These are phyloP conservation scores for Geotrichum klebahnii DNA, from an alignment of 1,139 yeast genomes.

Conservation along the genomic window DNA sequence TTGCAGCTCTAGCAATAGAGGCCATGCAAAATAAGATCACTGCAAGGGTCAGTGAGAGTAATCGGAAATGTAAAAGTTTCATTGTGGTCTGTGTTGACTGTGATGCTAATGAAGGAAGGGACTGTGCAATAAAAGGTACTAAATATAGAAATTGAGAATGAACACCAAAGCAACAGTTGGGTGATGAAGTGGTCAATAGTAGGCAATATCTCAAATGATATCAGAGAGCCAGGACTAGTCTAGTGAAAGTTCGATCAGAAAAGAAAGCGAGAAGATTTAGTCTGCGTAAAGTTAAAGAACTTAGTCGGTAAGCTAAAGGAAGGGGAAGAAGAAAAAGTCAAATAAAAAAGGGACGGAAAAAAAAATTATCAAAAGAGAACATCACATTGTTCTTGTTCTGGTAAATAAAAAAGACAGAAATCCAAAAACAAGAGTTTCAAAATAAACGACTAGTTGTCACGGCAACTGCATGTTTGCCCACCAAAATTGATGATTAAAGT, in stretches of 20 bases:
- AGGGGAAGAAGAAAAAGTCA: no score
- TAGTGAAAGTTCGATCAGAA: background rate
- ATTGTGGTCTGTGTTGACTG: background rate
- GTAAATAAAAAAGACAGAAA: background rate
- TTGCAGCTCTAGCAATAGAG: background rate
- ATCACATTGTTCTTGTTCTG: background rate
- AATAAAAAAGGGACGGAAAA: no score
- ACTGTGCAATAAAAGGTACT: background rate
- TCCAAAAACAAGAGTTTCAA: background rate
- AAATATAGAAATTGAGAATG: background rate
- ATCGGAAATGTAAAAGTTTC: constrained; percentile 5
- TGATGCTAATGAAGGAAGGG: no score
- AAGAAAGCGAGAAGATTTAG: background rate
- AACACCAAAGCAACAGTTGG: background rate
- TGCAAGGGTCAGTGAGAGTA: constrained; percentile 7
- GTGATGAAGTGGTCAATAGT: background rate
- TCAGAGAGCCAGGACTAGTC: background rate
- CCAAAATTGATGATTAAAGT: no score
- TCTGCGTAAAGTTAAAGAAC: no score
- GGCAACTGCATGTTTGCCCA: no score
- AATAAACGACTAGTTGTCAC: background rate
- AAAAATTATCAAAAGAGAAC: background rate
- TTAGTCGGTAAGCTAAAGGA: no score
- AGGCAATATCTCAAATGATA: background rate
- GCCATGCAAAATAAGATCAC: constrained; percentile 1